phyloP scores from a whole-genome alignment of 176 grass and related monocot genomes.

The Lolium perenne region DNA sequence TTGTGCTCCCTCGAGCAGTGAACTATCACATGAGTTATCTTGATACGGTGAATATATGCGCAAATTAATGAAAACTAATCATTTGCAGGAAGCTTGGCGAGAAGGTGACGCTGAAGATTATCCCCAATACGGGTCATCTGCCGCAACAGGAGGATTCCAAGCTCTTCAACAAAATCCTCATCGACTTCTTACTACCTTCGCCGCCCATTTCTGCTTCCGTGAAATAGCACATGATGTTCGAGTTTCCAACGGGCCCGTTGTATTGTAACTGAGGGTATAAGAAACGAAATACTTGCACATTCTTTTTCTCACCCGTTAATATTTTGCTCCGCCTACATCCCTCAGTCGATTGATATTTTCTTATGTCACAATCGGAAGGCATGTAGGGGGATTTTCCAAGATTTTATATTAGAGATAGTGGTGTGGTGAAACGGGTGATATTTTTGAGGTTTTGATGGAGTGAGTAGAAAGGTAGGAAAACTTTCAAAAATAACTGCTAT shows the following conservation, averaged over 20 bases:
- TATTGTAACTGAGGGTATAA: not conserved
- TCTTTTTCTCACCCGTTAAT: not conserved
- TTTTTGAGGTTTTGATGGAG: too few relatives aligned
- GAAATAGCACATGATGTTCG: not conserved
- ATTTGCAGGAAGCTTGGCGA: constrained; percentile 69
- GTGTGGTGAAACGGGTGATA: too few relatives aligned
- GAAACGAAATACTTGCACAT: not conserved
- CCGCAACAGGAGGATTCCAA: constrained; percentile 73
- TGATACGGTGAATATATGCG: not conserved
- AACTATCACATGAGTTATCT: not conserved
- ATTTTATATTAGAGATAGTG: too few relatives aligned
- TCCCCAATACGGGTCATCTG: constrained; percentile 71
- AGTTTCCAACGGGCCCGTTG: not conserved
- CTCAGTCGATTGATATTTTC: not conserved
- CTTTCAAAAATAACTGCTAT: too few relatives aligned
- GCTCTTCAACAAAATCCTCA: constrained; percentile 56
- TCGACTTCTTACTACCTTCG: constrained; percentile 53
- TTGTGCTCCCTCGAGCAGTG: not conserved
- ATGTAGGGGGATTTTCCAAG: too few relatives aligned
- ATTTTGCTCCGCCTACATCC: not conserved
- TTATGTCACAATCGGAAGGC: not conserved
- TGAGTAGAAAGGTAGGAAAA: too few relatives aligned
- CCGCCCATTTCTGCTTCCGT: not conserved
- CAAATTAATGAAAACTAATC: not conserved
- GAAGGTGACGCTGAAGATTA: constrained; percentile 64